phyloP scores from a whole-genome alignment of 1,284 basidiomycete species.

The Apiotrichum gamsii region DNA sequence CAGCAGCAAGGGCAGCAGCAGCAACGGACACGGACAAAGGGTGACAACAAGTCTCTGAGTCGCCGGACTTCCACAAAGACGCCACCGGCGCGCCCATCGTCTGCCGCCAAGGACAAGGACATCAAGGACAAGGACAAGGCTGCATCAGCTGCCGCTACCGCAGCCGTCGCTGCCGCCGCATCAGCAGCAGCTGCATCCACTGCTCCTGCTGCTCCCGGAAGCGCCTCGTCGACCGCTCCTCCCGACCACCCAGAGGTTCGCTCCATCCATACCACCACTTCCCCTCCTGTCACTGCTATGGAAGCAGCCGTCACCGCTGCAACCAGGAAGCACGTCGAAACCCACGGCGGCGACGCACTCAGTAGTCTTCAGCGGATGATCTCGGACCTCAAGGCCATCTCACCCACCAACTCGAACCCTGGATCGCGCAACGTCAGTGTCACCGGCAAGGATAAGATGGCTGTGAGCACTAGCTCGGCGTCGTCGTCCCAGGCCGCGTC shows the following conservation, averaged over 20 bases:
- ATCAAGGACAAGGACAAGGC: conserved; percentile 8
- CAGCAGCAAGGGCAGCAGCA: conserved; percentile 5
- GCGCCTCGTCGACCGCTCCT: not conserved
- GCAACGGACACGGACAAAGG: conserved; percentile 18
- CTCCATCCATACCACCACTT: conserved; percentile 28
- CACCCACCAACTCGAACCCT: conserved; percentile 16
- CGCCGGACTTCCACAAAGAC: conserved; percentile 9
- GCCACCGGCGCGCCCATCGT: conserved; percentile 8
- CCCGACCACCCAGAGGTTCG: conserved; percentile 7
- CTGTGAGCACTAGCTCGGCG: not conserved
- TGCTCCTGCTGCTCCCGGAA: conserved; percentile 7
- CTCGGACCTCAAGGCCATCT: conserved; percentile 40
- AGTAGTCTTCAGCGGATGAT: conserved; percentile 44
- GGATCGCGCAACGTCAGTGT: conserved; percentile 22
- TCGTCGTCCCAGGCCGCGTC: not conserved
- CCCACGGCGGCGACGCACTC: conserved; percentile 33
- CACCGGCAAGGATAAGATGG: conserved; percentile 8
- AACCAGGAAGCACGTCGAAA: conserved; percentile 29
- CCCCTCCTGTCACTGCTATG: conserved; percentile 34
- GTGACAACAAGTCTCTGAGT: conserved; percentile 12
- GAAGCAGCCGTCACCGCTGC: conserved; percentile 40
- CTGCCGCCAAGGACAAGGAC: conserved; percentile 13
- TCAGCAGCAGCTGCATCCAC: too few species aligned
- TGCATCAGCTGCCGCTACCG: not conserved
- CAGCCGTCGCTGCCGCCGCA: conserved; percentile 8